Evolutionary conservation across 1,284 basidiomycete species (phyloP), one percentile per base, ranked within the genome.

Genomic region (Grifola frondosa): DNA sequence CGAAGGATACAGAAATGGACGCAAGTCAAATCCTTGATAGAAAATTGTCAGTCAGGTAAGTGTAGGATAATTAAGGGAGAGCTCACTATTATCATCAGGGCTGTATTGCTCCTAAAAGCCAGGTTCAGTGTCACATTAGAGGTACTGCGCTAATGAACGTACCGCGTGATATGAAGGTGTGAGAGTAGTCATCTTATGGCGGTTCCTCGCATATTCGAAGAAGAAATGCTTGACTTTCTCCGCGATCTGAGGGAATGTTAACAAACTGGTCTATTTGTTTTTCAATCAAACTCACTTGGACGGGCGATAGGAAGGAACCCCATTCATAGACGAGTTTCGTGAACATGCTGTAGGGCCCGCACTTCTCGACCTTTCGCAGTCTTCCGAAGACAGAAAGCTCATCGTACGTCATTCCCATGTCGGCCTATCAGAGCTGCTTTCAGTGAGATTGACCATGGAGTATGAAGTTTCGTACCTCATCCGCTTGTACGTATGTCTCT

Each of bases 361-460:
- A 95, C 69, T 98, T 98, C 58, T 95, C 91, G 23, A 97, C 83
- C 68, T 99, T 99, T 44, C 97, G 82, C 28, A 99, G 75, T 24
- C 94, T 76, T 22, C 96, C 97, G 58, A 95, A 97, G 20, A 93
- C 81, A 6, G 90, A 93, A 13, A 99, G 78, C 61, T 99, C 96
- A 58, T 99, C 91, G 64, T 99, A 99, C 1, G 96, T 97, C 95
- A 99, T 98, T 17, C 96, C 97, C 93, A 97, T 96, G 60, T 98
- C 96, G 9, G 84, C 91, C 87, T 91, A 45, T 10, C 28, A 17
- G 36, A 25, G 31, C 4, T 24, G 11, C 9, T 19, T 11, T 22
- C 5, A 16, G 21, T 20, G 20, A 21, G 7, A 23, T 12, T 22
- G 13, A 6, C 3, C 13, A 12, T 16, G 25, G 12, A 37, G 12